Evolutionary conservation across 2,329 filamentous ascomycete genomes (phyloP).

Genomic region (Bertia moriformis): DNA sequence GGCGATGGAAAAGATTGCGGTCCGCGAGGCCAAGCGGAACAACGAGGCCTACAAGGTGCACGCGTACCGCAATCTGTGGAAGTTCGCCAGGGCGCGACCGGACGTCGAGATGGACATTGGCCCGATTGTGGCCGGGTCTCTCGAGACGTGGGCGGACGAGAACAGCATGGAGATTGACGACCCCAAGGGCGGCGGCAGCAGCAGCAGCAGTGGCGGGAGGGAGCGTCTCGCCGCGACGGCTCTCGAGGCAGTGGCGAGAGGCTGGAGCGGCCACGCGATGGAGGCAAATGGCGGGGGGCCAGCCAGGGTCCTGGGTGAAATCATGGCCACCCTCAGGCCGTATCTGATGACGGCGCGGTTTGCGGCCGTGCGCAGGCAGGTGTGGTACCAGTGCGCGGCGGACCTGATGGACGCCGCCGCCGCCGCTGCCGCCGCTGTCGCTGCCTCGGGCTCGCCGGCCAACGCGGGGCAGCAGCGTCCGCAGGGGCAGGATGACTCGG

Average conservation of each 20-base stretch:
- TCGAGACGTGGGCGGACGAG: conserved; percentile 42
- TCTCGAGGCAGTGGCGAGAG: conserved; percentile 31
- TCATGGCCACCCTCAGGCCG: conserved; percentile 23
- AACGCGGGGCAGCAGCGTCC: too few relatives aligned
- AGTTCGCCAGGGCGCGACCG: conserved; percentile 52
- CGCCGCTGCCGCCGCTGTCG: conserved; percentile 7
- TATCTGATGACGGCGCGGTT: conserved; percentile 23
- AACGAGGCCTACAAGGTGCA: conserved; percentile 71
- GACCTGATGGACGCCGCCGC: conserved; percentile 29
- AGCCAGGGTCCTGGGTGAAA: conserved; percentile 18
- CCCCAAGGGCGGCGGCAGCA: conserved; percentile 21
- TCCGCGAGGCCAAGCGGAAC: conserved; percentile 82
- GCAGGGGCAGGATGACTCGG: not conserved
- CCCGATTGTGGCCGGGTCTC: conserved; percentile 43
- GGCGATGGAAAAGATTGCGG: conserved; percentile 63
- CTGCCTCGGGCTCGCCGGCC: too few relatives aligned
- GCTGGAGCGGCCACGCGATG: conserved; percentile 28
- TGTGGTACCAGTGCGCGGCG: conserved; percentile 33
- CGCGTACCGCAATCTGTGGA: conserved; percentile 59
- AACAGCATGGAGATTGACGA: conserved; percentile 59
- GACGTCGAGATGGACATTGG: conserved; percentile 60
- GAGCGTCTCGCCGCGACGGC: conserved; percentile 22
- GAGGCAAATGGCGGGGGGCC: conserved; percentile 20
- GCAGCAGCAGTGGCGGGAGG: conserved; percentile 23
- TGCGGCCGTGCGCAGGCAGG: conserved; percentile 26